Conservation (phyloP, 208 protist species). For the Leishmania braziliensis region DNA sequence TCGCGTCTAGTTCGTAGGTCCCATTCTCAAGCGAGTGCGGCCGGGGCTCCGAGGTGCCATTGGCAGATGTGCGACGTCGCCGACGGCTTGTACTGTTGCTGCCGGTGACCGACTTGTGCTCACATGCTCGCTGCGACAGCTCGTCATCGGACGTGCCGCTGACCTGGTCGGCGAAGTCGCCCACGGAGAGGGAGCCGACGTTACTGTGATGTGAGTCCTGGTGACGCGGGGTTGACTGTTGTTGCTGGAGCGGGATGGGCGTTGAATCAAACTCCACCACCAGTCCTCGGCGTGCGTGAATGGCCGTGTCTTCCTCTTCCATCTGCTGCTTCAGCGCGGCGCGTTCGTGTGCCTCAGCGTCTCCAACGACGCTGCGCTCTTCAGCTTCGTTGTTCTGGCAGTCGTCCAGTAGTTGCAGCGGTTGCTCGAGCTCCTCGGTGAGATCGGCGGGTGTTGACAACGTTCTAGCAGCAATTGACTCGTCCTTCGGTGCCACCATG, state of each 20-base stretch:
- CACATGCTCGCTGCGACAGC: conserved; percentile 28
- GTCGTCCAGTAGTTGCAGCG: conserved; percentile 19
- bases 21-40: not conserved
- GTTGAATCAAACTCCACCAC: conserved; percentile 51
- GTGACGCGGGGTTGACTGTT: not conserved
- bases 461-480: not conserved
- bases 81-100: conserved; percentile 14
- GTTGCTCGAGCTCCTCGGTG: conserved; percentile 1
- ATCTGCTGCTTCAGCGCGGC: conserved; percentile 34
- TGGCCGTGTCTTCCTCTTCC: conserved; percentile 44
- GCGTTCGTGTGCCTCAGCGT: conserved; percentile 39
- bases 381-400: conserved; percentile 34
- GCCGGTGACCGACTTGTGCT: conserved; percentile 11
- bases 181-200: not conserved
- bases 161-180: conserved; percentile 45
- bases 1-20: not conserved
- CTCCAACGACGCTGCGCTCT: conserved; percentile 46
- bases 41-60: not conserved
- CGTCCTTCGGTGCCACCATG: not conserved
- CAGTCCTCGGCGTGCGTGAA: conserved; percentile 38
- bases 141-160: conserved; percentile 79
- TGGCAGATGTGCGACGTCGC: not conserved
- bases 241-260: conserved; percentile 22
- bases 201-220: conserved; percentile 10
- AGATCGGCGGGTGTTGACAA: conserved; percentile 1